A percentile compares a stretch with the other conserved stretches of the same genome.
Conservation (phyloP, 768 basidiomycete species). For the Boletus sp. region DNA sequence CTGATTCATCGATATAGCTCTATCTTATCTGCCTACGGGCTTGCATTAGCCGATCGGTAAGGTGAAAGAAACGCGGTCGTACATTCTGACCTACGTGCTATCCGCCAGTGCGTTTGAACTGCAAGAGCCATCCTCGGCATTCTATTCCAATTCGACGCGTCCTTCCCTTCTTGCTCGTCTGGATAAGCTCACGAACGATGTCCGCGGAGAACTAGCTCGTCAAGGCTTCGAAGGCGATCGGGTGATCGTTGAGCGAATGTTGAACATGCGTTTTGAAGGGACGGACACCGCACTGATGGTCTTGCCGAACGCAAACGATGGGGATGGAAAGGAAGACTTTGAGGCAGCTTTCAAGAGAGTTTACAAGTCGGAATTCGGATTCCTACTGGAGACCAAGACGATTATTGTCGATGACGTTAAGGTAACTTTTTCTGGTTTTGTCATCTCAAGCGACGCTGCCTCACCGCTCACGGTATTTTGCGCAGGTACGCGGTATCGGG, state of each 20-base stretch:
- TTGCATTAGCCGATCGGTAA: constrained; percentile 82
- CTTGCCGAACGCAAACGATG: constrained; percentile 48
- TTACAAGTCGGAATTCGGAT: constrained; percentile 89
- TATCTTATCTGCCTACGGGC: constrained; percentile 89
- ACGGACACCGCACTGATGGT: constrained; percentile 94
- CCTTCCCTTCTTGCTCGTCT: constrained; percentile 59
- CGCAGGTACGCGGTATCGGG: constrained; percentile 82
- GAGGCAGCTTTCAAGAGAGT: constrained; percentile 74
- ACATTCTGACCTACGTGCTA: not conserved
- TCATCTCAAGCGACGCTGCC: no score
- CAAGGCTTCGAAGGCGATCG: constrained; percentile 80
- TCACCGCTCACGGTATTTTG: not conserved
- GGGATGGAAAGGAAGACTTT: constrained; percentile 67
- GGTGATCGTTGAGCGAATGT: constrained; percentile 76
- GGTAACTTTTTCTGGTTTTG: constrained; percentile 38
- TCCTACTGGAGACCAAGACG: constrained; percentile 79
- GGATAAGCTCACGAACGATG: constrained; percentile 63
- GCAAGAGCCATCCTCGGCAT: constrained; percentile 86
- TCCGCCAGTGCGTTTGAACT: constrained; percentile 71
- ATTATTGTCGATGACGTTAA: constrained; percentile 92
- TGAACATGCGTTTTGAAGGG: constrained; percentile 92
- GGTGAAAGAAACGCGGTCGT: constrained; percentile 2
- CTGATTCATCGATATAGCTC: constrained; percentile 91
- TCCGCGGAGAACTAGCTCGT: constrained; percentile 60
- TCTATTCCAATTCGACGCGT: constrained; percentile 63